A percentile compares a stretch with the other conserved stretches of the same genome.
Conservation (phyloP, 768 basidiomycete genomes). For the Leccinum subtestaceum region DNA sequence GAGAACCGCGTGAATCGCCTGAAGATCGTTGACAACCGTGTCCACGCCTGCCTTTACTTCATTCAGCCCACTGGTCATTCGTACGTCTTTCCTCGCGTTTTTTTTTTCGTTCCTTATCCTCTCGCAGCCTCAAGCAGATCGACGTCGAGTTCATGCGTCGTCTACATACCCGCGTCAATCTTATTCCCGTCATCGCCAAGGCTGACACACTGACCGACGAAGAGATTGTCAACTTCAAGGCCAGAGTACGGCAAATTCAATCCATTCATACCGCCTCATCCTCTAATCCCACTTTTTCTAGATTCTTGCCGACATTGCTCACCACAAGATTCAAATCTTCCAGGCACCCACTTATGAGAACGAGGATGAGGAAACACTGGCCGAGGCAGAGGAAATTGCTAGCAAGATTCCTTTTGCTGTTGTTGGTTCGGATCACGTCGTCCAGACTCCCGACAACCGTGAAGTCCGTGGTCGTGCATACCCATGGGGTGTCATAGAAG, state of each 20-base stretch:
- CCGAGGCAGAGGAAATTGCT: conserved; percentile 96
- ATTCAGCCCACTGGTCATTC: conserved; percentile 98
- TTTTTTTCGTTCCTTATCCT: neutral
- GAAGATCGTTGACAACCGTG: conserved; percentile 94
- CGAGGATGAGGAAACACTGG: conserved; percentile 97
- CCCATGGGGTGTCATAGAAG: conserved; percentile 99
- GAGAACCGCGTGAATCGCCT: conserved; percentile 96
- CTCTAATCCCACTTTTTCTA: conserved; percentile 30
- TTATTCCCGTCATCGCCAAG: conserved; percentile 98
- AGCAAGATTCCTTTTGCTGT: conserved; percentile 99
- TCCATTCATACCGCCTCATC: neutral
- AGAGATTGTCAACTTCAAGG: conserved; percentile 90
- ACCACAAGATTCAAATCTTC: conserved; percentile 98
- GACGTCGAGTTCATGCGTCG: conserved; percentile 99
- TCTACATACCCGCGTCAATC: conserved; percentile 94
- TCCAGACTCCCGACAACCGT: conserved; percentile 83
- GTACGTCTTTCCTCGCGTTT: conserved; percentile 44
- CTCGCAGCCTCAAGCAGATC: conserved; percentile 84
- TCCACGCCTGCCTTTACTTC: conserved; percentile 98
- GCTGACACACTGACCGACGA: conserved; percentile 97
- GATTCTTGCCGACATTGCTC: conserved; percentile 90
- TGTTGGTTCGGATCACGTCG: conserved; percentile 87
- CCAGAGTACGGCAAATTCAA: conserved; percentile 54
- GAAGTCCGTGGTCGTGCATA: conserved; percentile 93
- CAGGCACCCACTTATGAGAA: conserved; percentile 96